Evolutionary conservation across 1,284 basidiomycete genomes (phyloP).

Genomic region (Pulveroboletus sp.): DNA sequence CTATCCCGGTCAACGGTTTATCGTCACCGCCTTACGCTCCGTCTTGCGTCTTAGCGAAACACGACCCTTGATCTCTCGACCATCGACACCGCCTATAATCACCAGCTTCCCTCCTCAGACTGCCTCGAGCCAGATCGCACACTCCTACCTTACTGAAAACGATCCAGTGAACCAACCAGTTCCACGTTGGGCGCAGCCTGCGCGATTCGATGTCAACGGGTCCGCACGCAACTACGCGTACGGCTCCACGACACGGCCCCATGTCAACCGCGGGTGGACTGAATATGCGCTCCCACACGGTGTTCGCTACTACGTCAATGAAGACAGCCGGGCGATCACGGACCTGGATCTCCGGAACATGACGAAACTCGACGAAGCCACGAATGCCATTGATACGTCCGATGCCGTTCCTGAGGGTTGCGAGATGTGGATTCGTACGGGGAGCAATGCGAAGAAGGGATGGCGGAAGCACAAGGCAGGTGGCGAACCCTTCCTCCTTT

Average conservation of each 20-base stretch:
- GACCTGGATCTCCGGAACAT: constrained; percentile 62
- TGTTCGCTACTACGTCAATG: constrained; percentile 64
- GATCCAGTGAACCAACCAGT: constrained; percentile 31
- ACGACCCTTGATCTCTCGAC: constrained; percentile 39
- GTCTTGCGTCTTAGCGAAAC: constrained; percentile 36
- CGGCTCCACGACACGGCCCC: constrained; percentile 27
- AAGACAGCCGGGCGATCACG: constrained; percentile 56
- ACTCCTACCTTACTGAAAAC: constrained; percentile 25
- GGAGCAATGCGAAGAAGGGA: constrained; percentile 22
- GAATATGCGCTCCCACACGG: constrained; percentile 71
- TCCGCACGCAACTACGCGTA: constrained; percentile 33
- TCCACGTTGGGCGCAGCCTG: constrained; percentile 32
- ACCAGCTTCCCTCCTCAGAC: constrained; percentile 27
- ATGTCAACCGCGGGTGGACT: constrained; percentile 52
- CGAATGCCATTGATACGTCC: constrained; percentile 47
- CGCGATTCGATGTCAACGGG: constrained; percentile 33
- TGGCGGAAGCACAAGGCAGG: constrained; percentile 35
- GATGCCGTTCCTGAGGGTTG: constrained; percentile 43
- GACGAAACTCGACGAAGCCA: constrained; percentile 51
- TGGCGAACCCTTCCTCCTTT: constrained; percentile 47
- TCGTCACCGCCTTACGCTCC: constrained; percentile 2
- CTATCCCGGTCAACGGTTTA: neutral
- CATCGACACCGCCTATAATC: constrained; percentile 33
- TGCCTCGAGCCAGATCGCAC: constrained; percentile 24
- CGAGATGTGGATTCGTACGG: constrained; percentile 54